Base-by-base conservation (phyloP, 176 grass and related monocot genomes). In the Leersia perrieri region DNA sequence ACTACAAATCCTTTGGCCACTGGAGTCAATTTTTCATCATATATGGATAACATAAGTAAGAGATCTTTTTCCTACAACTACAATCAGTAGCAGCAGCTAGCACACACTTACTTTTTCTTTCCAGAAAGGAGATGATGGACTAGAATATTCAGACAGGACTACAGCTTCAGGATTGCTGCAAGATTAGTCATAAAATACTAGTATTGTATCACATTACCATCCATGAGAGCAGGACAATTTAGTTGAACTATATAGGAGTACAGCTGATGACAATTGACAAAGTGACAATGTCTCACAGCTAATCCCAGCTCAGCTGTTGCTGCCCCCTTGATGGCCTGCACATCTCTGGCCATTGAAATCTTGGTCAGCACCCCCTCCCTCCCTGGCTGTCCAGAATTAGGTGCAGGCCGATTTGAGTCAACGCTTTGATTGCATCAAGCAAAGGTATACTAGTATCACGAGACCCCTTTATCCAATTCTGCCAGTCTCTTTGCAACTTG, bases 321-420 rank as follows among this genome's bases (percentile, higher is more conserved):
- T 77, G 71, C 57, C 11, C 53, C 72, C 72, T 77, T 77, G 40
- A 64, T 89, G 77, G 82, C 65, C 87, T 81, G 82, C 82, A 85
- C 87, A 76, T 76, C 82, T 11, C 35, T 68, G 29, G 11, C n/a
- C 76, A 64, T 57, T 80, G 33, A 89, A 76, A 89, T 85, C 34
- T 76, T 80, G 60, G 84, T 74, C 76, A 80, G 60, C 33, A 31
- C 44, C 69, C 28, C 31, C 70, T 38, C 69, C 28, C 31, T 42
- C 41, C 26, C 12, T 72, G 33, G 55, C 78, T 11, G 38, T 18
- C 40, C 40, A 22, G 60, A 83, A 35, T 83, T 83, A 3, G 38
- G 71, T 81, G 71, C 71, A 62, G 72, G 4, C 42, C 4, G 39
- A 53, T 72, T 34, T 31, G 40, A 73, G 74, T 79, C 74, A 83